phyloP scores from a whole-genome alignment of 768 basidiomycete species.

The Kockovaella imperatae region DNA sequence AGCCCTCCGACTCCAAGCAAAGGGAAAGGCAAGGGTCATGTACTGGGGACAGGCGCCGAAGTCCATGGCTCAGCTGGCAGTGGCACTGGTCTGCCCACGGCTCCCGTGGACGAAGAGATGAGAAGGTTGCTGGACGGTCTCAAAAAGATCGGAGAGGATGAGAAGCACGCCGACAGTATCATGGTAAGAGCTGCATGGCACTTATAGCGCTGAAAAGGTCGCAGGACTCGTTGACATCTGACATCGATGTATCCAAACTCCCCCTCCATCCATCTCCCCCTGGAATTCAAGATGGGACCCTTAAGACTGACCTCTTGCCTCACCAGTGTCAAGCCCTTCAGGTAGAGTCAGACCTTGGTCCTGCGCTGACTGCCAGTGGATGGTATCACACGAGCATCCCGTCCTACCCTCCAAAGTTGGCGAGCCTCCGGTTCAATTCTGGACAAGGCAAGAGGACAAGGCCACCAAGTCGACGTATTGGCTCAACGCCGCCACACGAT shows the following conservation, averaged over 20 bases:
- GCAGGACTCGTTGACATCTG: conserved; percentile 37
- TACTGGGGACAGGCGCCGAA: background rate
- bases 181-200: conserved; percentile 23
- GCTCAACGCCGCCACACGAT: conserved; percentile 76
- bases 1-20: background rate
- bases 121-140: conserved; percentile 57
- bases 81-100: background rate
- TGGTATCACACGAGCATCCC: conserved; percentile 71
- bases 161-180: conserved; percentile 52
- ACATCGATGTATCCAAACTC: conserved; percentile 59
- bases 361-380: conserved; percentile 53
- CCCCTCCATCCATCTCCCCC: conserved; percentile 68
- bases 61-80: conserved; percentile 5
- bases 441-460: conserved; percentile 53
- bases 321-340: conserved; percentile 55
- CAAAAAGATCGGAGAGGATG: conserved; percentile 71
- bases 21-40: background rate
- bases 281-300: conserved; percentile 56
- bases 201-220: conserved; percentile 34
- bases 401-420: conserved; percentile 57
- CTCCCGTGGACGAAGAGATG: conserved; percentile 58
- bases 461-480: conserved; percentile 49
- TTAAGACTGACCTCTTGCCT: conserved; percentile 65
- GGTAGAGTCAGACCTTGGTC: background rate
- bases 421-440: conserved; percentile 80